Percentiles rank a stretch among this genome's conserved stretches.
Conservation (phyloP, 2,329 filamentous ascomycete genomes). For the Fusarium marasasianum region DNA sequence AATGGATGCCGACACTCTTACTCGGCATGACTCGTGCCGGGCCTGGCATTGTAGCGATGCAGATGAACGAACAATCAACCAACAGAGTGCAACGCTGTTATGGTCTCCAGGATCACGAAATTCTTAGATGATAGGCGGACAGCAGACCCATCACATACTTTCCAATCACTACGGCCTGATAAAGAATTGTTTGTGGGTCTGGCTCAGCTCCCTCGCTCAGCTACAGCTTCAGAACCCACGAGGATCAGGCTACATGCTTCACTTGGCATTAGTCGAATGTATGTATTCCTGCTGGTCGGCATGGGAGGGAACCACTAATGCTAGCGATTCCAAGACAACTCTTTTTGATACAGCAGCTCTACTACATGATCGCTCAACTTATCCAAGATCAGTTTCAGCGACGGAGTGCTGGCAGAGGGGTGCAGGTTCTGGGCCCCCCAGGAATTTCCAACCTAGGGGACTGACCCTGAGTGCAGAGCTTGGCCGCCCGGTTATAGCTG, state of each 20-base stretch:
- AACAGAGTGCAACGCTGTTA: background rate
- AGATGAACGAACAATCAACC: constrained; percentile 7
- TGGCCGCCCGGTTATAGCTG: background rate
- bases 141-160: background rate
- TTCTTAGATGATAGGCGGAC: background rate
- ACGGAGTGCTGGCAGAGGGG: background rate
- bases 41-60: background rate
- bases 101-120: constrained; percentile 2
- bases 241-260: background rate
- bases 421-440: background rate
- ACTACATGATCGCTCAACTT: background rate
- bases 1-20: background rate
- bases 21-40: constrained; percentile 7
- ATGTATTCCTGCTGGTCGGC: background rate
- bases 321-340: background rate
- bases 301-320: background rate
- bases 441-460: background rate
- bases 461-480: background rate
- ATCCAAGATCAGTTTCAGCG: background rate
- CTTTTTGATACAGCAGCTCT: background rate
- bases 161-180: background rate
- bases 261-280: background rate
- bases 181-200: constrained; percentile 9
- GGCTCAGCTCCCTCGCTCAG: constrained; percentile 13
- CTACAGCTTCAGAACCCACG: background rate